phyloP scores from a whole-genome alignment of 1,139 yeast species.

The Scheffersomyces segobiensis region DNA sequence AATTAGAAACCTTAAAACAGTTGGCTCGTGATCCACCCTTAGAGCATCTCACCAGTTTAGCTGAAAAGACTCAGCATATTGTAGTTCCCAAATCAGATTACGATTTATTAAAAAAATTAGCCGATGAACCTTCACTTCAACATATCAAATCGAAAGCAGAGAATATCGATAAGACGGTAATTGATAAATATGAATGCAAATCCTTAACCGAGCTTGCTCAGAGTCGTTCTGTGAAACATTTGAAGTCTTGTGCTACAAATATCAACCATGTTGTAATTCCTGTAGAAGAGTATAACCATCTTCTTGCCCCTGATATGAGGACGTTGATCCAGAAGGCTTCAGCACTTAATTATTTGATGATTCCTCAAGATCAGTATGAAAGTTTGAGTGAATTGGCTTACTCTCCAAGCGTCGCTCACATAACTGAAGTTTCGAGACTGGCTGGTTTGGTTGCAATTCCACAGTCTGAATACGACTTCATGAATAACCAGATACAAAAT shows the following conservation, averaged over 20 bases:
- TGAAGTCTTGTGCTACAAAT: slow-evolving; percentile 6
- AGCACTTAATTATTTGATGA: neutral
- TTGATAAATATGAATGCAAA: slow-evolving; percentile 20
- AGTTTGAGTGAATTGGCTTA: slow-evolving; percentile 10
- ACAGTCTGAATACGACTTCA: slow-evolving; percentile 17
- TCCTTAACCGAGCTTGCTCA: slow-evolving; percentile 13
- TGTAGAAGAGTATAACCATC: slow-evolving; percentile 3
- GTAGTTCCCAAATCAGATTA: slow-evolving; percentile 10
- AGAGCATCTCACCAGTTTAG: slow-evolving; percentile 12
- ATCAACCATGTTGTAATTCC: slow-evolving; percentile 2
- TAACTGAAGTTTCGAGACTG: slow-evolving; percentile 13
- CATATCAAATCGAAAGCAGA: slow-evolving; percentile 8
- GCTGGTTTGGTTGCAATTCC: slow-evolving; percentile 17
- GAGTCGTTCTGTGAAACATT: slow-evolving; percentile 14
- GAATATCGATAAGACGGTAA: slow-evolving; percentile 7
- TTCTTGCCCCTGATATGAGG: slow-evolving; percentile 14
- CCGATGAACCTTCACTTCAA: slow-evolving; percentile 12
- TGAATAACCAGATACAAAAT: slow-evolving; percentile 23
- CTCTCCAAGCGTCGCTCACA: slow-evolving; percentile 11
- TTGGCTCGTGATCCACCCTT: slow-evolving; percentile 15
- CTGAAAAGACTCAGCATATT: slow-evolving; percentile 4
- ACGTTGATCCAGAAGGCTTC: slow-evolving; percentile 5
- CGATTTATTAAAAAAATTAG: slow-evolving; percentile 12
- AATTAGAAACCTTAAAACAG: slow-evolving; percentile 8
- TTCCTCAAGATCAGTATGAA: slow-evolving; percentile 10